Evolutionary conservation across 2,329 filamentous ascomycete species (phyloP).

Genomic region (Immersiporthe knoxdaviesiana): DNA sequence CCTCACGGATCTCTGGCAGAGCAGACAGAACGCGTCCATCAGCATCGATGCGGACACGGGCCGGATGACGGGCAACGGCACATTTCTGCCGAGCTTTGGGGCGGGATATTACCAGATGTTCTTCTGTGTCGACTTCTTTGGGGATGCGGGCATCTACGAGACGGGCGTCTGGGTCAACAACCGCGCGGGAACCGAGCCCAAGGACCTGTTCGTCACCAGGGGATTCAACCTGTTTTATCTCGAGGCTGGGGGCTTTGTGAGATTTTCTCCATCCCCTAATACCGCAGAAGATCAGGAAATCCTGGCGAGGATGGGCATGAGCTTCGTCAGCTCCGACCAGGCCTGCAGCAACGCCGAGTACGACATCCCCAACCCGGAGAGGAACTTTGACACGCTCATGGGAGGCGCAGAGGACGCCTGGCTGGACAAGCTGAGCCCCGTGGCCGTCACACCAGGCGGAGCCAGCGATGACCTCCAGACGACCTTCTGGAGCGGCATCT

Average conservation of each 20-base stretch:
- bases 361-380: slow-evolving; percentile 63
- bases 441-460: slow-evolving; percentile 53
- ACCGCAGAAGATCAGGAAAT: slow-evolving; percentile 51
- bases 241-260: slow-evolving; percentile 57
- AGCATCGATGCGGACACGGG: slow-evolving; percentile 54
- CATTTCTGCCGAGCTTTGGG: slow-evolving; percentile 65
- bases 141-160: slow-evolving; percentile 45
- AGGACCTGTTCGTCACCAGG: slow-evolving; percentile 43
- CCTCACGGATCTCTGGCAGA: slow-evolving; percentile 61
- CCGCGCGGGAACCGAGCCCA: slow-evolving; percentile 43
- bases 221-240: slow-evolving; percentile 48
- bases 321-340: slow-evolving; percentile 63
- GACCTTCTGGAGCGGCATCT: slow-evolving; percentile 66
- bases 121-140: slow-evolving; percentile 64
- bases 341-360: slow-evolving; percentile 65
- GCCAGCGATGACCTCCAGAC: slow-evolving; percentile 56
- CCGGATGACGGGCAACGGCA: slow-evolving; percentile 59
- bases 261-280: slow-evolving; percentile 52
- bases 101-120: slow-evolving; percentile 60
- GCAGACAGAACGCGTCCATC: slow-evolving; percentile 52
- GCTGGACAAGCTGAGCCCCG: slow-evolving; percentile 58
- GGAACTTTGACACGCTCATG: slow-evolving; percentile 58
- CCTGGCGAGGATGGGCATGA: slow-evolving; percentile 64
- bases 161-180: slow-evolving; percentile 46
- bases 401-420: slow-evolving; percentile 56